Evolutionary conservation across 495 filamentous ascomycete genomes (phyloP), one percentile per base, ranked within the genome.

Genomic region (Penicillium cataractarum): DNA sequence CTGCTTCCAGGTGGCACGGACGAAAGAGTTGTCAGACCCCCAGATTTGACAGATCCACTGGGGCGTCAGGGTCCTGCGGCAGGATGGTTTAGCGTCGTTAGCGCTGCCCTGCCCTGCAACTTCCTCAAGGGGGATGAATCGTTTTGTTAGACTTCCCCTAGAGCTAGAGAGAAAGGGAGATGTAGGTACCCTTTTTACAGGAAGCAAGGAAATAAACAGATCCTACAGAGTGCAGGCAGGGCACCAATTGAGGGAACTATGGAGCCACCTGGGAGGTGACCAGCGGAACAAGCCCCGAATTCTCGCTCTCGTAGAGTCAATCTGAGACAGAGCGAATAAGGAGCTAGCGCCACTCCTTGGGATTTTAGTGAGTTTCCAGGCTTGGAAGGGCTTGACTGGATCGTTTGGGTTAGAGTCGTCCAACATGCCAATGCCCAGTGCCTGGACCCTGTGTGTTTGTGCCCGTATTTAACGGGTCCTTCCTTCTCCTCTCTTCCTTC

Each of bases 241-340:
- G 24, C 29, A n/a, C 35, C 35, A 19, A 51, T 26, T 26, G 12
- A 24, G 7, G 19, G 27, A 29, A 26, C 21, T 26, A 17, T 31
- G 29, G 51, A 4, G 13, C 29, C 8, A 3, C 22, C 3, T 33
- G 8, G 29, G 4, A 21, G 4, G 17, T 17, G 42, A 59, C 55
- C 13, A 19, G 48, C 17, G 53, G 27, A 60, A 59, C 54, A n/a
- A 55, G 15, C 24, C 53, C 53, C 19, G 46, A 60, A n/a, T n/a
- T n/a, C n/a, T n/a, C 40, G 13, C 6, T 54, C 29, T 24, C 61
- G 1, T 37, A 21, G 48, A 55, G 29, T 35, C 51, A 54, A 58
- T 62, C 51, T 68, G 67, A 75, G 71, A 73, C 72, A 57, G 58
- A 44, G 50, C 70, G 60, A 73, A 72, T 74, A 42, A n/a, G 61